Base-by-base conservation (phyloP, 176 grass and related monocot species). In the Pharus latifolius region DNA sequence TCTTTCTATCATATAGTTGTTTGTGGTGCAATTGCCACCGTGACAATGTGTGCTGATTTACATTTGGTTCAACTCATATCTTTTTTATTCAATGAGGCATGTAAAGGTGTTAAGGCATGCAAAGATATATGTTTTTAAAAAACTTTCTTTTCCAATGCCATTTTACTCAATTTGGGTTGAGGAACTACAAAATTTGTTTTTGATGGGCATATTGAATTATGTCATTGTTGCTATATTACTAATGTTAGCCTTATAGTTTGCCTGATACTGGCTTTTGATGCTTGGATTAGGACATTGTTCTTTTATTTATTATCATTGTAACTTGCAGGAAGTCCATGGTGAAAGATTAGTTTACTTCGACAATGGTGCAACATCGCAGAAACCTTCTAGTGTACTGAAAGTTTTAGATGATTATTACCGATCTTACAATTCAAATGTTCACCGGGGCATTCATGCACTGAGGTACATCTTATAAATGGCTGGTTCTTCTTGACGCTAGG, bases 381-480 rank as follows among this genome's bases (percentile, higher is more conserved):
- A 98, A 77, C 95, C 95, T 60, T 75, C 14, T 70, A 61, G 75
- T 78, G 89, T 98, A 43, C 73, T 98, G 23, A 83, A 83, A 45
- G 68, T 56, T 48, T 75, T 98, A 60, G 84, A 85, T 9, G 87
- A 93, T 4, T 91, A 93, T 60, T 93, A 93, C 65, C 49, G 65
- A 49, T 81, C 75, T 10, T 98, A 88, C 68, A 98, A 93, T 81
- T 88, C 95, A 0, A 98, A 98, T 81, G 95, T 93, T 80, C 95
- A 98, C 10, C 90, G 89, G 64, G 87, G 89, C 19, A 92, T 98
- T 40, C 87, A 91, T 66, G 78, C 75, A 37, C 74, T 98, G 66
- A 97, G 94, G 89, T 97, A 82, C 12, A 15, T 8, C 56, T 31
- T 67, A 17, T 11, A 72, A 62, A 45, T 67, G 10, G 53, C 7